Evolutionary conservation across 106 monocot species (phyloP).

Genomic region (Amphibolis antarctica): DNA sequence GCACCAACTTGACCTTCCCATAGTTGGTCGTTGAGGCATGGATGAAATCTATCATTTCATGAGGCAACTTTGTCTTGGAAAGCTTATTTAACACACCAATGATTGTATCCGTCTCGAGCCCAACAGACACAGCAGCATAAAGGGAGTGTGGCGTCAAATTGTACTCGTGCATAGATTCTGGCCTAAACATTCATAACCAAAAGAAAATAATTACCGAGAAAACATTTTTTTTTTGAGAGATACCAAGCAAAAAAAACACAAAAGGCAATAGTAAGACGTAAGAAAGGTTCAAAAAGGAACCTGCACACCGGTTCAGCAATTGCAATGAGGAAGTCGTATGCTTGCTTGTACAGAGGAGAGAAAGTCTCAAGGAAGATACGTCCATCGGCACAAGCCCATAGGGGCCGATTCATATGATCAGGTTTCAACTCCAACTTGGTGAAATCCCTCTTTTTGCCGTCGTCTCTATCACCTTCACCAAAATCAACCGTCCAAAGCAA

Average conservation of each 20-base stretch:
- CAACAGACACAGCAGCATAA: conserved; percentile 93
- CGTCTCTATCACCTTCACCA: conserved; percentile 10
- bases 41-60: conserved; percentile 93
- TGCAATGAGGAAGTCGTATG: conserved; percentile 93
- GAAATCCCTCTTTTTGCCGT: conserved; percentile 63
- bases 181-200: conserved; percentile 29
- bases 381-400: conserved; percentile 98
- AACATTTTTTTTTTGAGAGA: no score
- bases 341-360: conserved; percentile 94
- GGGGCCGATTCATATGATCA: conserved; percentile 68
- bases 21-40: conserved; percentile 92
- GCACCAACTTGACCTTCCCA: conserved; percentile 90
- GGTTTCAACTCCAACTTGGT: conserved; percentile 83
- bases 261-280: not conserved
- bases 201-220: not conserved
- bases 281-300: conserved; percentile 13
- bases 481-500: not conserved
- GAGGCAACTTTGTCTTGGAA: conserved; percentile 87
- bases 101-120: conserved; percentile 90
- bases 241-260: conserved; percentile 1
- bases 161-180: conserved; percentile 97
- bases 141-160: conserved; percentile 91
- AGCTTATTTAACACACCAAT: conserved; percentile 86
- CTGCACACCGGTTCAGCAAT: conserved; percentile 97
- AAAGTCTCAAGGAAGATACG: conserved; percentile 95